These are phyloP conservation scores for Corchorus olitorius DNA, from an alignment of 345 rosid species.

Conservation along the genomic window DNA sequence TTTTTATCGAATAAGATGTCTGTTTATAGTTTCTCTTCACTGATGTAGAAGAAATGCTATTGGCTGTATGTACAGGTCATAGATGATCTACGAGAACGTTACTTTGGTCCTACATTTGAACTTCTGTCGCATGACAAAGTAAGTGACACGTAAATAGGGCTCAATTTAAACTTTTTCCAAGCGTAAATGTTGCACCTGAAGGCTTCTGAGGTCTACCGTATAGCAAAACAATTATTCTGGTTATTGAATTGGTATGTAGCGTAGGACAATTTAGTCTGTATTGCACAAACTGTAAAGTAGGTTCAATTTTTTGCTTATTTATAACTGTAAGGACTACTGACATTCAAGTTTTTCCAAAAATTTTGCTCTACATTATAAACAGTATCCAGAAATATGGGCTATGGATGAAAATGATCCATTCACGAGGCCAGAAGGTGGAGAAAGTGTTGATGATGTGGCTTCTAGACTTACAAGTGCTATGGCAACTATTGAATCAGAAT, in stretches of 20 bases:
- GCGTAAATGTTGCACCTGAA: not conserved
- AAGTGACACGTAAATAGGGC: conserved; percentile 11
- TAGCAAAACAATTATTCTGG: not conserved
- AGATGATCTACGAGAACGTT: conserved; percentile 86
- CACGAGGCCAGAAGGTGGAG: conserved; percentile 71
- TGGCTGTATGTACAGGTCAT: conserved; percentile 46
- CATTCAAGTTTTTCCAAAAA: conserved; percentile 4
- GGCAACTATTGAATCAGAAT: conserved; percentile 60
- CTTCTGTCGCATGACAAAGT: conserved; percentile 85
- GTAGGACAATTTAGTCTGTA: no score
- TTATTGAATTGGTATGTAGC: not conserved
- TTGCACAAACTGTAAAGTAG: not conserved
- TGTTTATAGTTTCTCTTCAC: not conserved
- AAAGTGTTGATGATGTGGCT: conserved; percentile 82
- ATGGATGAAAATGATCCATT: conserved; percentile 88
- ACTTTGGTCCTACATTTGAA: conserved; percentile 86
- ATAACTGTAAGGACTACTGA: not conserved
- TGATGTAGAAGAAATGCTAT: conserved; percentile 8
- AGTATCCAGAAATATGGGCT: conserved; percentile 86
- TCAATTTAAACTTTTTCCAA: not conserved
- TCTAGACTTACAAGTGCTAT: conserved; percentile 68
- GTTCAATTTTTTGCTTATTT: not conserved
- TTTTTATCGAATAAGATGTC: not conserved
- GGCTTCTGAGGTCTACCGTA: not conserved
- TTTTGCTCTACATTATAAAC: conserved; percentile 18